These are phyloP conservation scores for Graphilbum fragrans DNA, from an alignment of 2,329 filamentous ascomycete genomes.

Conservation along the genomic window DNA sequence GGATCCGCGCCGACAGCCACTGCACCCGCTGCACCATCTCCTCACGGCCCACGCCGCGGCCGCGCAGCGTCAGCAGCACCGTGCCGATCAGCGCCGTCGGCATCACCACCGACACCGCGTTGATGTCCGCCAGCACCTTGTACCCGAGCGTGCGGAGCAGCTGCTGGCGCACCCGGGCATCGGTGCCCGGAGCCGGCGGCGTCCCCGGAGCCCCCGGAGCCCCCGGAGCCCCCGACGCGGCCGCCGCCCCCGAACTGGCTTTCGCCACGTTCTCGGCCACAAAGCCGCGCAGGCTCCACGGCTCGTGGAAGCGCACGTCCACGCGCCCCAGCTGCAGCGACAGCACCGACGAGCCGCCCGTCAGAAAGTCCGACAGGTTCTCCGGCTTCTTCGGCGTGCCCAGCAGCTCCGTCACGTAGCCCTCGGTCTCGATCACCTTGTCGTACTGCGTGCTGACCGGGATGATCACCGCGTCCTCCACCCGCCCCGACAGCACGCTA, in stretches of 20 bases:
- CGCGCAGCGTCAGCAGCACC: constrained; percentile 78
- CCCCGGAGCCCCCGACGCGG: constrained; percentile 23
- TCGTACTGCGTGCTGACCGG: constrained; percentile 97
- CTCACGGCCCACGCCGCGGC: constrained; percentile 76
- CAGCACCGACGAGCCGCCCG: constrained; percentile 70
- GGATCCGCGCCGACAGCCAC: constrained; percentile 75
- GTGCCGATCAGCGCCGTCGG: constrained; percentile 93
- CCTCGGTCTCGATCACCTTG: constrained; percentile 96
- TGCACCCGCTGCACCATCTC: constrained; percentile 80
- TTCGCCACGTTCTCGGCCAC: constrained; percentile 62
- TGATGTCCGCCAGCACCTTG: constrained; percentile 86
- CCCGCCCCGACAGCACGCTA: constrained; percentile 74
- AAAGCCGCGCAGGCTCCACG: constrained; percentile 81
- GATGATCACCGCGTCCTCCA: constrained; percentile 84
- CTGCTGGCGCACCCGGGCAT: constrained; percentile 49
- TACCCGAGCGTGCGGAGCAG: constrained; percentile 82
- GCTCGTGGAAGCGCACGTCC: constrained; percentile 91
- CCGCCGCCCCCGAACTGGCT: constrained; percentile 38
- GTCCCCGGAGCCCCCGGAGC: not conserved
- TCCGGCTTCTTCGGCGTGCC: constrained; percentile 94
- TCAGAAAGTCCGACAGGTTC: constrained; percentile 81
- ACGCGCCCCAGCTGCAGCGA: constrained; percentile 83
- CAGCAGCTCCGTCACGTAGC: constrained; percentile 87
- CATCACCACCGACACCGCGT: constrained; percentile 94
- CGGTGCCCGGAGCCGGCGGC: constrained; percentile 23